A percentile compares a stretch with the other conserved stretches of the same genome.
phyloP scores from a whole-genome alignment of 768 basidiomycete species.

The Phaeotremella fagi region DNA sequence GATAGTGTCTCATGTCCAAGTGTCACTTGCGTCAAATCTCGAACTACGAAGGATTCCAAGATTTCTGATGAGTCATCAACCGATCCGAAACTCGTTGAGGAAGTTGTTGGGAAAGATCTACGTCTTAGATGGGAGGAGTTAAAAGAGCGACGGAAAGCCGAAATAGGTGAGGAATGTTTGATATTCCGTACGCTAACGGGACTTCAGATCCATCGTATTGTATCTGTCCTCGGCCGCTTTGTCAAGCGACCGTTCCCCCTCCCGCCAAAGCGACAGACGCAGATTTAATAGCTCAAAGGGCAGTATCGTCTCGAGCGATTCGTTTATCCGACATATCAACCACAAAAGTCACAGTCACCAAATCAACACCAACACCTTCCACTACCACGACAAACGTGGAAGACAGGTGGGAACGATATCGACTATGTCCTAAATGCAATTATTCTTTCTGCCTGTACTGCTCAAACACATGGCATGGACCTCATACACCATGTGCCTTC shows the following conservation, averaged over 20 bases:
- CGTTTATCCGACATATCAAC: conserved; percentile 25
- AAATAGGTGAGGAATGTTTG: conserved; percentile 66
- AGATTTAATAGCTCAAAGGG: conserved; percentile 9
- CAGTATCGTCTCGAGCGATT: conserved; percentile 19
- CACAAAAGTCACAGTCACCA: not conserved
- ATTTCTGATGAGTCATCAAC: conserved; percentile 46
- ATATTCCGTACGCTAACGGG: not conserved
- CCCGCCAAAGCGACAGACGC: conserved; percentile 47
- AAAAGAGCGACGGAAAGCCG: conserved; percentile 64
- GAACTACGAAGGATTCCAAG: conserved; percentile 14
- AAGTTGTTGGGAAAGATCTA: conserved; percentile 64
- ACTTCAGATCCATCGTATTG: conserved; percentile 67
- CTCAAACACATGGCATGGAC: conserved; percentile 80
- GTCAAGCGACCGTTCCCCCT: conserved; percentile 71
- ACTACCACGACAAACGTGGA: conserved; percentile 37
- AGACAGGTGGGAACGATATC: conserved; percentile 65
- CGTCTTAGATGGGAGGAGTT: conserved; percentile 73
- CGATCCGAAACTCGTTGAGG: conserved; percentile 65
- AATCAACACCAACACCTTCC: conserved; percentile 2
- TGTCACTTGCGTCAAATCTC: conserved; percentile 66
- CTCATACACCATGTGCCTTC: conserved; percentile 65
- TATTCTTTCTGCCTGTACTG: conserved; percentile 84
- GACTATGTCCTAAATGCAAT: conserved; percentile 64
- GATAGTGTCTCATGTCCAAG: conserved; percentile 75
- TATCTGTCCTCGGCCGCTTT: conserved; percentile 72